Conservation (phyloP, 2,329 filamentous ascomycete genomes). For the Stachybotrys elegans region DNA sequence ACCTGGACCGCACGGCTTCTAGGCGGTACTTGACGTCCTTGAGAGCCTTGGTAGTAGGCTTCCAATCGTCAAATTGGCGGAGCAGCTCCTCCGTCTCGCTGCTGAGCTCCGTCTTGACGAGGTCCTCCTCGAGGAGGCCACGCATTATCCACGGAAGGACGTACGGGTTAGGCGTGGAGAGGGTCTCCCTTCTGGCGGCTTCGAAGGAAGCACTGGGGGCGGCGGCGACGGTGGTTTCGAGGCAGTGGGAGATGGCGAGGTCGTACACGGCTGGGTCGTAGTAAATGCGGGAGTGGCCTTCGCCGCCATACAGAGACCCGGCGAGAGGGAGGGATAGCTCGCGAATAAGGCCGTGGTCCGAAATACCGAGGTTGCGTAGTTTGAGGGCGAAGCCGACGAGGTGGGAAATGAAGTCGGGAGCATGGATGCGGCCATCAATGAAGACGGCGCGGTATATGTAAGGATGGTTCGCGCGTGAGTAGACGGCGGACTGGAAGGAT, state of each 20-base stretch:
- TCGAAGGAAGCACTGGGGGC: slow-evolving; percentile 25
- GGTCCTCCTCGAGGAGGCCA: slow-evolving; percentile 84
- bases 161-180: slow-evolving; percentile 70
- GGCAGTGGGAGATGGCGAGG: slow-evolving; percentile 65
- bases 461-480: slow-evolving; percentile 79
- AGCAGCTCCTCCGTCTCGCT: slow-evolving; percentile 74
- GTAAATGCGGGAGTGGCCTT: slow-evolving; percentile 90
- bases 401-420: slow-evolving; percentile 89
- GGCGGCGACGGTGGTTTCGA: slow-evolving; percentile 62
- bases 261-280: slow-evolving; percentile 84
- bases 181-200: slow-evolving; percentile 19
- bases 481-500: slow-evolving; percentile 66
- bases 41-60: slow-evolving; percentile 79
- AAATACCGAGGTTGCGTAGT: slow-evolving; percentile 85
- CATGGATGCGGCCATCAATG: slow-evolving; percentile 86
- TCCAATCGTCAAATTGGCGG: slow-evolving; percentile 91
- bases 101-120: slow-evolving; percentile 76
- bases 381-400: slow-evolving; percentile 91
- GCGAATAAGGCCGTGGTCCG: slow-evolving; percentile 87
- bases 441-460: slow-evolving; percentile 96
- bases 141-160: slow-evolving; percentile 94
- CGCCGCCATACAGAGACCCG: slow-evolving; percentile 84
- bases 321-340: slow-evolving; percentile 86
- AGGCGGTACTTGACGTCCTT: slow-evolving; percentile 95
- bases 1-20: slow-evolving; percentile 83